Conservation (phyloP, 192 early-diverging fungal species). For the Backusella macrospora region DNA sequence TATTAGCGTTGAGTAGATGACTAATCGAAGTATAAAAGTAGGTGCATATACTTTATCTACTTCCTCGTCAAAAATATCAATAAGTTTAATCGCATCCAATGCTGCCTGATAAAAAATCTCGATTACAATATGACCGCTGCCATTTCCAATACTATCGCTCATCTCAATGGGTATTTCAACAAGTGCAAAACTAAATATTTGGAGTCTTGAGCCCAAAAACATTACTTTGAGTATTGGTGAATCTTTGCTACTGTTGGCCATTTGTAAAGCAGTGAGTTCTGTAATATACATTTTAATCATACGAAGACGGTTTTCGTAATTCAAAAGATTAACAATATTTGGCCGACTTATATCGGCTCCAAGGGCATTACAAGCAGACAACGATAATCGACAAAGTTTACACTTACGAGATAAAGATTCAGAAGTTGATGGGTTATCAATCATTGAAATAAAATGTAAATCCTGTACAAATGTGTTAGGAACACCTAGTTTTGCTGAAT, state of each 20-base stretch:
- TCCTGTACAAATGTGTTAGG: background rate
- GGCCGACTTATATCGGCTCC: background rate
- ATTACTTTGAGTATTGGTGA: background rate
- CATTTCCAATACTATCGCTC: background rate
- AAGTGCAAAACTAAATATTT: slow-evolving; percentile 3
- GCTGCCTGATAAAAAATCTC: background rate
- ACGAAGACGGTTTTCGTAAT: background rate
- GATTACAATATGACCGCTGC: background rate
- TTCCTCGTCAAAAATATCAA: background rate
- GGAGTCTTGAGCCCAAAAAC: background rate
- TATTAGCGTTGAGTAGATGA: background rate
- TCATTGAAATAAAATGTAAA: background rate
- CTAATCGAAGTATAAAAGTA: background rate
- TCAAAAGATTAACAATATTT: background rate
- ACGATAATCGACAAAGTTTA: background rate
- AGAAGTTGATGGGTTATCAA: background rate
- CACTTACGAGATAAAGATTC: background rate
- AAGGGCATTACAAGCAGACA: background rate
- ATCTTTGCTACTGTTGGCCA: background rate
- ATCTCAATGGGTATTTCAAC: background rate
- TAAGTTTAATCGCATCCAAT: background rate
- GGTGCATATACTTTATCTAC: background rate
- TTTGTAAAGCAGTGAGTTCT: background rate
- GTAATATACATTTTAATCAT: slow-evolving; percentile 6
- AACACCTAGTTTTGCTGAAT: background rate